These are phyloP conservation scores for Teratosphaeriaceae sp. DNA, from an alignment of 2,329 filamentous ascomycete species.

Conservation along the genomic window DNA sequence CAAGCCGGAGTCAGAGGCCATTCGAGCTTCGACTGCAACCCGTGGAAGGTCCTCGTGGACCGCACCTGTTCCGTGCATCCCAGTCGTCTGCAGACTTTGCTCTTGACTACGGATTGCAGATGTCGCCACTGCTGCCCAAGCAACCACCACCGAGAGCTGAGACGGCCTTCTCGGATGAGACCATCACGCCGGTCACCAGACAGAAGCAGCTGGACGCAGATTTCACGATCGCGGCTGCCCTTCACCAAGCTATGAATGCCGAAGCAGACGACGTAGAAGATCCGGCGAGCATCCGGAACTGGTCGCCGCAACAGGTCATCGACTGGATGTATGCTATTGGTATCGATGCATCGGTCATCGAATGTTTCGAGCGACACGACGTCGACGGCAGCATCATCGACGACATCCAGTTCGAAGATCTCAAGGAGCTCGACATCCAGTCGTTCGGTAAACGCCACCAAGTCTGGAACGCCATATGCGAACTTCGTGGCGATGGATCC, in stretches of 20 bases:
- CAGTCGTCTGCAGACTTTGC: slow-evolving; percentile 50
- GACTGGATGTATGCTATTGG: slow-evolving; percentile 82
- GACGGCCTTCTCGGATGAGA: slow-evolving; percentile 36
- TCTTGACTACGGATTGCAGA: slow-evolving; percentile 51
- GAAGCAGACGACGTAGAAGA: slow-evolving; percentile 9
- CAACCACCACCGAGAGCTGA: slow-evolving; percentile 39
- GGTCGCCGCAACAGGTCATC: slow-evolving; percentile 71
- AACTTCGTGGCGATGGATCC: slow-evolving; percentile 48
- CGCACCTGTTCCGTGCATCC: slow-evolving; percentile 76
- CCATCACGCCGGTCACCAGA: slow-evolving; percentile 20
- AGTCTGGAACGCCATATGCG: slow-evolving; percentile 73
- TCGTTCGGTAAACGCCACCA: slow-evolving; percentile 77
- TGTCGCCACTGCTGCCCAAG: slow-evolving; percentile 69
- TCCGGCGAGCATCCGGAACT: slow-evolving; percentile 45
- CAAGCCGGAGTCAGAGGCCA: slow-evolving; percentile 47
- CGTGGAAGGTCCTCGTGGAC: slow-evolving; percentile 74
- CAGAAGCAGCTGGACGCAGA: slow-evolving; percentile 12
- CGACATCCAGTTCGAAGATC: slow-evolving; percentile 84
- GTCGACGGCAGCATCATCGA: slow-evolving; percentile 83
- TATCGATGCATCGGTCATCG: slow-evolving; percentile 68
- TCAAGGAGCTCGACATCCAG: slow-evolving; percentile 72
- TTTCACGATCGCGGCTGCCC: slow-evolving; percentile 24
- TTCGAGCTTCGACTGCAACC: slow-evolving; percentile 61
- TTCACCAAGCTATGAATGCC: slow-evolving; percentile 8
- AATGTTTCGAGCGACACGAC: slow-evolving; percentile 85